These are phyloP conservation scores for Hymenoscyphus occultus DNA, from an alignment of 2,329 filamentous ascomycete species.

Conservation along the genomic window DNA sequence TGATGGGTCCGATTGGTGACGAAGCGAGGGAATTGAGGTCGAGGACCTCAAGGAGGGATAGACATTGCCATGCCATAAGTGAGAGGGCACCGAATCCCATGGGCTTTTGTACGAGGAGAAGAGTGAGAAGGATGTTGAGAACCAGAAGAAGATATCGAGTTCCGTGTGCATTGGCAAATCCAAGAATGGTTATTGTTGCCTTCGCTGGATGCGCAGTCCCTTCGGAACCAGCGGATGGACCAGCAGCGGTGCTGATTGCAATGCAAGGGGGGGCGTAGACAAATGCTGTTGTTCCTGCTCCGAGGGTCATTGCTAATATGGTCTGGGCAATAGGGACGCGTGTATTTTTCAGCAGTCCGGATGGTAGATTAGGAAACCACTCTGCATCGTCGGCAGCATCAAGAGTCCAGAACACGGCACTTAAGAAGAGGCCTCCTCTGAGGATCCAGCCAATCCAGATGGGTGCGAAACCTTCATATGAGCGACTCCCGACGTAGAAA, in stretches of 20 bases:
- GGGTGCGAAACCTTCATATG: constrained; percentile 81
- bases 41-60: constrained; percentile 68
- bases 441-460: constrained; percentile 81
- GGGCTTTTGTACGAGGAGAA: constrained; percentile 83
- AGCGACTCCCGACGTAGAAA: constrained; percentile 78
- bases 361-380: constrained; percentile 64
- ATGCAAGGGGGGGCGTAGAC: constrained; percentile 83
- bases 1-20: constrained; percentile 75
- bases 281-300: constrained; percentile 81
- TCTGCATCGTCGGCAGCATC: constrained; percentile 84
- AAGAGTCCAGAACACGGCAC: constrained; percentile 81
- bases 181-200: constrained; percentile 72
- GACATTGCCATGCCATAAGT: constrained; percentile 82
- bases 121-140: constrained; percentile 71
- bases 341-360: constrained; percentile 64
- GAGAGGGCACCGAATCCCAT: constrained; percentile 87
- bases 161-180: constrained; percentile 91
- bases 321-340: constrained; percentile 78
- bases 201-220: constrained; percentile 34
- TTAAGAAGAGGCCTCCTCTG: constrained; percentile 70
- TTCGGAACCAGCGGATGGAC: constrained; percentile 20
- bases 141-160: constrained; percentile 84
- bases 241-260: constrained; percentile 56
- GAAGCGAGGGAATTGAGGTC: constrained; percentile 59
- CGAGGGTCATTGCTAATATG: constrained; percentile 74